Evolutionary conservation across 495 filamentous ascomycete species (phyloP).

Genomic region (Copromyces sp.): DNA sequence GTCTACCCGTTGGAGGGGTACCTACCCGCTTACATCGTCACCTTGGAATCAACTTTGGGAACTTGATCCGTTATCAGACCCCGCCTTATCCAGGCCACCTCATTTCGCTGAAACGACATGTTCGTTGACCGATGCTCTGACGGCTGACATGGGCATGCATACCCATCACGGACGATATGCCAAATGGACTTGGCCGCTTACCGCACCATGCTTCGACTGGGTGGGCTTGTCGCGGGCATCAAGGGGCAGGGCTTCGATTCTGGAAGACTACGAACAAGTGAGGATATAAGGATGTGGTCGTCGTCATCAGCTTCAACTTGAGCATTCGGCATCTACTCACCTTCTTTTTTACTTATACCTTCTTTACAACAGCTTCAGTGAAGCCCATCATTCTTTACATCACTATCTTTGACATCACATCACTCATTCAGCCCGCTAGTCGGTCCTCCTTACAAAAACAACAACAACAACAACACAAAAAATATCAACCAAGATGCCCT

Average conservation of each 20-base stretch:
- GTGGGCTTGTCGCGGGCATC: background rate
- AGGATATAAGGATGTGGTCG: background rate
- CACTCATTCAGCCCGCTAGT: conserved; percentile 1
- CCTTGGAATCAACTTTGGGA: background rate
- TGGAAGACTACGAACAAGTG: background rate
- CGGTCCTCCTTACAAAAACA: background rate
- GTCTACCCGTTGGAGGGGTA: background rate
- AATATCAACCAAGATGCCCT: conserved; percentile 18
- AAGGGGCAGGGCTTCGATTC: background rate
- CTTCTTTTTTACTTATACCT: conserved; percentile 13
- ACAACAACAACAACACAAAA: background rate
- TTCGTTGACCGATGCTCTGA: background rate
- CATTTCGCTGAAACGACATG: conserved; percentile 16
- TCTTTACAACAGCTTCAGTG: conserved; percentile 20
- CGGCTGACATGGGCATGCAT: background rate
- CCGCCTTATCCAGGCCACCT: conserved; percentile 1
- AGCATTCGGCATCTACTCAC: conserved; percentile 11
- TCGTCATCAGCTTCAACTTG: background rate
- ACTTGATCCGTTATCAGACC: background rate
- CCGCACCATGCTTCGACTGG: background rate
- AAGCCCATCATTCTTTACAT: conserved; percentile 18
- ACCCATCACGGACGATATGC: background rate
- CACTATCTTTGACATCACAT: conserved; percentile 1
- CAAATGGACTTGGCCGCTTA: background rate
- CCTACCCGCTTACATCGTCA: background rate